A percentile compares a stretch with the other conserved stretches of the same genome.
Evolutionary conservation across 176 grass and related monocot genomes (phyloP).

Genomic region (Cenchrus fungigraminus): DNA sequence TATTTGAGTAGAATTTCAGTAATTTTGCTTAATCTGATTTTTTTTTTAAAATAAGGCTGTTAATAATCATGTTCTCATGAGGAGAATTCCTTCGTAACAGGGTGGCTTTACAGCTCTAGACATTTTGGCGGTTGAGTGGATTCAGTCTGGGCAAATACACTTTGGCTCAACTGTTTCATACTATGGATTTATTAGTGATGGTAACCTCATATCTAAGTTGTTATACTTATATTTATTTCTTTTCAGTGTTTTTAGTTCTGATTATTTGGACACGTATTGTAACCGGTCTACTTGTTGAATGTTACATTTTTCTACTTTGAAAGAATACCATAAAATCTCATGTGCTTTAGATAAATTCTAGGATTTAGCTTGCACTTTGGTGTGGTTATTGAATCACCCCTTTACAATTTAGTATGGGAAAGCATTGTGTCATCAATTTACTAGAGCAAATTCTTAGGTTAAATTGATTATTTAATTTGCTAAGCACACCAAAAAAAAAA

Average conservation of each 20-base stretch:
- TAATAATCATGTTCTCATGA: constrained; percentile 33
- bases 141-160: constrained; percentile 79
- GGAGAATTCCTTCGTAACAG: constrained; percentile 49
- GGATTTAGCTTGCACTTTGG: neutral
- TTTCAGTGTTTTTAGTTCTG: constrained; percentile 5
- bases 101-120: constrained; percentile 82
- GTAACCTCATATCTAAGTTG: constrained; percentile 51
- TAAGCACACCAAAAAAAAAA: neutral
- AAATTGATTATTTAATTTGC: neutral
- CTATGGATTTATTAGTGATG: constrained; percentile 98
- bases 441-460: neutral
- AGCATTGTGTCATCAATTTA: neutral
- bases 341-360: constrained; percentile 8
- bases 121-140: constrained; percentile 86
- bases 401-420: neutral
- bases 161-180: constrained; percentile 97
- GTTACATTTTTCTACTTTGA: neutral
- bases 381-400: neutral
- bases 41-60: neutral
- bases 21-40: constrained; percentile 18
- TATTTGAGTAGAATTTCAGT: constrained; percentile 19
- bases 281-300: neutral
- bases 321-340: neutral
- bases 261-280: neutral
- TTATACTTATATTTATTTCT: constrained; percentile 14